Evolutionary conservation across 805 yeast genomes (phyloP).

Genomic region (Suhomyces vadensis): DNA sequence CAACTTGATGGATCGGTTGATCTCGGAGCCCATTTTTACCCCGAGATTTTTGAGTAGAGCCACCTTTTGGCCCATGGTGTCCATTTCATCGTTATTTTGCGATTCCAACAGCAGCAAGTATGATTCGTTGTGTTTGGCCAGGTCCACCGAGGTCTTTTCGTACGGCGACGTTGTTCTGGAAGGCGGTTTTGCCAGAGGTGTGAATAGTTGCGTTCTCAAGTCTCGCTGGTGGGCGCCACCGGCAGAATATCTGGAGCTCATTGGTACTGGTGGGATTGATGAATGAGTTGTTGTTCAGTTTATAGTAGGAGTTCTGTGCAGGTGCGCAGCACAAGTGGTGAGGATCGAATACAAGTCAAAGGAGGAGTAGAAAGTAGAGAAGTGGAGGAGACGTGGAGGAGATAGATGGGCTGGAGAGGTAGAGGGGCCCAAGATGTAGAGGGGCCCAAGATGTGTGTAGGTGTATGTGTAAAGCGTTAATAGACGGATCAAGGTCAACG

Average conservation of each 20-base stretch:
- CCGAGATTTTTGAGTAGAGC: constrained; percentile 43
- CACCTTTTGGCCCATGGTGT: constrained; percentile 42
- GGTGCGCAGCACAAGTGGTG: too few species aligned
- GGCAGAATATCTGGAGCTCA: constrained; percentile 17
- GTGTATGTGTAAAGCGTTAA: too few species aligned
- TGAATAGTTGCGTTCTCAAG: constrained; percentile 41
- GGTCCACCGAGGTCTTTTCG: constrained; percentile 26
- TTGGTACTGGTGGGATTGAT: constrained; percentile 3
- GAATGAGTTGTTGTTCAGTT: too few species aligned
- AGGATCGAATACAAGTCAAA: too few species aligned
- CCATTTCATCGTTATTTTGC: constrained; percentile 44
- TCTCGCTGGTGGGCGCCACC: constrained; percentile 42
- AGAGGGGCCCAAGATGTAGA: too few species aligned
- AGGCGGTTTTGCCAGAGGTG: constrained; percentile 26
- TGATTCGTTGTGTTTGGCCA: constrained; percentile 44
- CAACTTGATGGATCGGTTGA: constrained; percentile 40
- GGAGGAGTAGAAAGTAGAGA: too few species aligned
- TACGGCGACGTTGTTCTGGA: constrained; percentile 41
- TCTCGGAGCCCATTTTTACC: constrained; percentile 44
- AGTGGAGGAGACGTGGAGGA: too few species aligned
- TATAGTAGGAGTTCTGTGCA: too few species aligned
- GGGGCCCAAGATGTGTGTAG: too few species aligned
- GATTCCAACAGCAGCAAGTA: constrained; percentile 44
- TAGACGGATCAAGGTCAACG: too few species aligned
- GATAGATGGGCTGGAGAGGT: too few species aligned